Conservation (phyloP, 495 filamentous ascomycete genomes). For the Penicillium alfredii region DNA sequence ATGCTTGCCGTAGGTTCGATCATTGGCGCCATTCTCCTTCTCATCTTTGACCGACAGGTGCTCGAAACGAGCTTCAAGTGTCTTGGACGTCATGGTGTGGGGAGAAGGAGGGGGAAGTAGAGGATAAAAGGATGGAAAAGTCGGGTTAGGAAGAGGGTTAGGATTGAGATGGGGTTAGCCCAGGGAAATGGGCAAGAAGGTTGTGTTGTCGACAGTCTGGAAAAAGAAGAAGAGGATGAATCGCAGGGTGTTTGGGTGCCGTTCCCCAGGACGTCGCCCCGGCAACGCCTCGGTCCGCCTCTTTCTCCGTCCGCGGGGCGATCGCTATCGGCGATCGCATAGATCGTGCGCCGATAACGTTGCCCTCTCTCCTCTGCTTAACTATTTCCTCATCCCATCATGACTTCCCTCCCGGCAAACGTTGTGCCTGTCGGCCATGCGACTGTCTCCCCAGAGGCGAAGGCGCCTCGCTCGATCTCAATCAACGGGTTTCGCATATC, state of each 20-base stretch:
- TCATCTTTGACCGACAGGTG: conserved; percentile 77
- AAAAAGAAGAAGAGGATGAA: conserved; percentile 17
- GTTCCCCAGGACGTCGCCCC: conserved; percentile 23
- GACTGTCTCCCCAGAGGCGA: conserved; percentile 22
- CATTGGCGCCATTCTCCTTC: conserved; percentile 52
- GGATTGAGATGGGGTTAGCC: too few relatives aligned
- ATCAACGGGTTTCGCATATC: conserved; percentile 64
- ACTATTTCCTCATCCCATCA: conserved; percentile 11
- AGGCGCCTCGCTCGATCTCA: conserved; percentile 31
- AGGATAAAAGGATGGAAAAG: neutral
- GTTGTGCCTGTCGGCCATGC: conserved; percentile 9
- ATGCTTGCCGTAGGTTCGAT: conserved; percentile 52
- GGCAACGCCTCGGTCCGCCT: conserved; percentile 38
- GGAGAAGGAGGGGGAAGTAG: conserved; percentile 7
- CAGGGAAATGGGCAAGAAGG: too few relatives aligned
- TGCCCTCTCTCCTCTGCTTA: conserved; percentile 6
- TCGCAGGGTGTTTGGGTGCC: conserved; percentile 28
- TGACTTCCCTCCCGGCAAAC: conserved; percentile 8
- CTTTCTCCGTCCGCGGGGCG: conserved; percentile 39
- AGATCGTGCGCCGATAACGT: conserved; percentile 7
- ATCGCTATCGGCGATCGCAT: conserved; percentile 14
- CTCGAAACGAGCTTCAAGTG: conserved; percentile 75
- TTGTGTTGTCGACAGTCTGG: conserved; percentile 9
- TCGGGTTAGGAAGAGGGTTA: conserved; percentile 1
- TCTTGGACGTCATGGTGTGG: conserved; percentile 49